Evolutionary conservation across 352 stramenopile species (phyloP).

Genomic region (Phytophthora palmivora): DNA sequence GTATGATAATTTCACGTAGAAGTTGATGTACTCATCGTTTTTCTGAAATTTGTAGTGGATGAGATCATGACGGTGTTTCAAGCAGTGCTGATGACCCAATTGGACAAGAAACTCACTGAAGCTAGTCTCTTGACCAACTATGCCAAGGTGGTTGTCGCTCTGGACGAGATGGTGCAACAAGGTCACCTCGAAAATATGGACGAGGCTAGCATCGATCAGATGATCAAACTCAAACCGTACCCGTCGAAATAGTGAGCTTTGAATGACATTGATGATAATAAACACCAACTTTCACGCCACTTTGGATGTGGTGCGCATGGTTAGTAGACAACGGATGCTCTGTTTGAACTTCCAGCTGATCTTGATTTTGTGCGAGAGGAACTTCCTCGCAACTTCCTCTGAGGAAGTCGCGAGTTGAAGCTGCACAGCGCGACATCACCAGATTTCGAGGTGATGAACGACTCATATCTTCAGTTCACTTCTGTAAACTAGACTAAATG

Average conservation of each 20-base stretch:
- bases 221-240: slow-evolving; percentile 50
- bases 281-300: background rate
- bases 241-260: slow-evolving; percentile 29
- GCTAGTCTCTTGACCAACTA: slow-evolving; percentile 62
- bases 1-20: background rate
- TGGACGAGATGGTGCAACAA: slow-evolving; percentile 78
- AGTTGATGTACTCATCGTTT: slow-evolving; percentile 3
- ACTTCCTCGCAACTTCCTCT: too few relatives aligned
- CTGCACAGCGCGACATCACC: slow-evolving; percentile 1
- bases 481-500: background rate
- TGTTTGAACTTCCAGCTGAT: background rate
- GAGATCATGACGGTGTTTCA: slow-evolving; percentile 64
- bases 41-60: slow-evolving; percentile 42
- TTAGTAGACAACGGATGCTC: slow-evolving; percentile 2
- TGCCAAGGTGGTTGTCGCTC: slow-evolving; percentile 63
- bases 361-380: slow-evolving; percentile 7
- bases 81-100: slow-evolving; percentile 56
- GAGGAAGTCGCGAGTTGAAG: too few relatives aligned
- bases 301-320: slow-evolving; percentile 1
- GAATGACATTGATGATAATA: background rate
- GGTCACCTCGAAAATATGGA: slow-evolving; percentile 60
- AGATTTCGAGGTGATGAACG: slow-evolving; percentile 1
- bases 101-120: slow-evolving; percentile 81
- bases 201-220: slow-evolving; percentile 61
- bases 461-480: slow-evolving; percentile 9